Conservation (phyloP, 371 early-diverging fungal species). For the Mortierella sp. region DNA sequence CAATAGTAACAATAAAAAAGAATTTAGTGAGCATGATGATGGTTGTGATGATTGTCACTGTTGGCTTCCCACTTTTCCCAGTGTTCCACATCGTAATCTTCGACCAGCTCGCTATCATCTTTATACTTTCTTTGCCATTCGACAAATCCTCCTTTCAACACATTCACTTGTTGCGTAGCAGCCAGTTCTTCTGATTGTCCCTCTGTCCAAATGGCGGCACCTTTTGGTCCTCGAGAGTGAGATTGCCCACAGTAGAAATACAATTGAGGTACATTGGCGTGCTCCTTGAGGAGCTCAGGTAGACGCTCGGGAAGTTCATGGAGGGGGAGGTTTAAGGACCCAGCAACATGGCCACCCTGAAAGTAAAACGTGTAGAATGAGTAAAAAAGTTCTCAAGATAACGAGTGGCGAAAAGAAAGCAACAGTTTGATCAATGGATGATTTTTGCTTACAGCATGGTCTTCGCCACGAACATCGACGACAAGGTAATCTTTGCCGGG, state of each 20-base stretch:
- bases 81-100: background rate
- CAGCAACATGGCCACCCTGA: background rate
- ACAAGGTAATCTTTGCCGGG: background rate
- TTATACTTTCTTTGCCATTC: slow-evolving; percentile 2
- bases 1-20: no score
- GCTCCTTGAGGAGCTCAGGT: background rate
- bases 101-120: background rate
- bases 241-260: background rate
- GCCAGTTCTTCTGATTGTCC: background rate
- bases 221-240: background rate
- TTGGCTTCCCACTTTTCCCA: background rate
- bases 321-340: background rate
- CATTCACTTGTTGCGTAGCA: background rate
- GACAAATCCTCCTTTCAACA: background rate
- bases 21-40: no score
- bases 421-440: background rate
- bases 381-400: background rate
- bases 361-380: background rate
- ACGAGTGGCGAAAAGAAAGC: background rate
- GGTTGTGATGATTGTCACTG: background rate
- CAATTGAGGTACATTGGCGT: background rate
- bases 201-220: background rate
- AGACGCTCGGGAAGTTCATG: background rate
- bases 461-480: background rate
- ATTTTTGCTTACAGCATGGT: background rate